Conservation (phyloP, 2,329 filamentous ascomycete species). For the Penicillium occitanis region DNA sequence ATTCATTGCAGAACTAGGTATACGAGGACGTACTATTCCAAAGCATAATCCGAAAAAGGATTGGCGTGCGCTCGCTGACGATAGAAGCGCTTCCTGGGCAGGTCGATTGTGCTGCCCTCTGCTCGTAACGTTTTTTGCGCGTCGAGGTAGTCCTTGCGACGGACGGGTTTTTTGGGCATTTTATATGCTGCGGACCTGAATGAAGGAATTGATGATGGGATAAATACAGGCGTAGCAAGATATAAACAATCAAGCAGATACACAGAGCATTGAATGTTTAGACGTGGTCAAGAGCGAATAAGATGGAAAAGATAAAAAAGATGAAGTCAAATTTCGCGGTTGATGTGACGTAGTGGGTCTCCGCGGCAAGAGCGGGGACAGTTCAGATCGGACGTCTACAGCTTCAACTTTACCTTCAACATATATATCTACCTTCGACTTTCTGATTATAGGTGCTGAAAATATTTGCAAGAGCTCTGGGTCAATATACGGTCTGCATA, state of each 20-base stretch:
- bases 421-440: neutral
- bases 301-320: neutral
- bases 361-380: neutral
- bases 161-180: conserved; percentile 44
- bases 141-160: conserved; percentile 64
- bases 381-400: neutral
- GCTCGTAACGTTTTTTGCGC: conserved; percentile 40
- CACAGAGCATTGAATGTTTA: too few species aligned
- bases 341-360: conserved; percentile 18
- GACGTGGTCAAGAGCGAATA: neutral
- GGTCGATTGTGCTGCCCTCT: conserved; percentile 47
- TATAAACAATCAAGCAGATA: too few species aligned
- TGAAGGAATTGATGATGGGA: neutral
- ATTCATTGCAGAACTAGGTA: neutral
- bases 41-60: conserved; percentile 89
- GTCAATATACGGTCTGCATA: neutral
- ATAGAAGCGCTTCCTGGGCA: conserved; percentile 95
- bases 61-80: conserved; percentile 96
- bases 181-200: too few species aligned
- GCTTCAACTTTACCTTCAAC: neutral
- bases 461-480: neutral
- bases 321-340: conserved; percentile 6
- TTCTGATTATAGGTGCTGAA: neutral
- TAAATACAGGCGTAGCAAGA: too few species aligned
- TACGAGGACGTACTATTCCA: conserved; percentile 72